Base-by-base conservation (phyloP, 495 filamentous ascomycete genomes). In the Choiromyces venosus region DNA sequence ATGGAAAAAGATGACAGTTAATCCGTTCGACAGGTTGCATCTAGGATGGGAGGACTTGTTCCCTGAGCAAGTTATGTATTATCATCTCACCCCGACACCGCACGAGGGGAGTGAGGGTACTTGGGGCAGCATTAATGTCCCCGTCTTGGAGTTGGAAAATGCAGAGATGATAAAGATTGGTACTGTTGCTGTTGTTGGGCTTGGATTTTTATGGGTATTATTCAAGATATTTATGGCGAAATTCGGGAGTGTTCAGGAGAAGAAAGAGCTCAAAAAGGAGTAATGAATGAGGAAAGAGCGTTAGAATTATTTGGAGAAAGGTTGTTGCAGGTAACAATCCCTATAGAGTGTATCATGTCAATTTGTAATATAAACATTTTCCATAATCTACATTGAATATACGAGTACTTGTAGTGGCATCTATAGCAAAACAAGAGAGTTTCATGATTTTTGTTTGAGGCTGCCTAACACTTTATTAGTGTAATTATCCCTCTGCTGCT, bases 21-120 rank as follows among this genome's bases (percentile, higher is more conserved):
- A 89, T 79, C 95, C 95, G 1, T 99, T 99, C 81, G 95, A 97
- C 82, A 85, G 91, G 25, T 85, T 85, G 37, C 89, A 92, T 81
- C 82, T 99, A 33, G 95, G 94, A 25, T 98, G 94, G 83, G 95
- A 98, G 70, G 90, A 87, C 0, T 81, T 96, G 36, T 97, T 99
- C 81, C 89, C 88, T 5, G 87, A 89, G 29, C 85, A 87, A 66
- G 96, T 93, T 0, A 86, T 93, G 83, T 99, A 97, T 82, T 96
- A 93, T 83, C 93, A 97, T 80, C 83, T 97, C 4, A 85, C 87
- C 65, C 92, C 93, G 10, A 73, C 80, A 33, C 79, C 86, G 33
- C 66, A 42, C 5, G 73, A 44, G 67, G 68, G 65, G 65, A 37
- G 65, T 37, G 67, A 33, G n/a, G 72, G 69, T 4, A 69, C 74